phyloP scores from a whole-genome alignment of 179 eudicot species.

The Vitellaria paradoxa region DNA sequence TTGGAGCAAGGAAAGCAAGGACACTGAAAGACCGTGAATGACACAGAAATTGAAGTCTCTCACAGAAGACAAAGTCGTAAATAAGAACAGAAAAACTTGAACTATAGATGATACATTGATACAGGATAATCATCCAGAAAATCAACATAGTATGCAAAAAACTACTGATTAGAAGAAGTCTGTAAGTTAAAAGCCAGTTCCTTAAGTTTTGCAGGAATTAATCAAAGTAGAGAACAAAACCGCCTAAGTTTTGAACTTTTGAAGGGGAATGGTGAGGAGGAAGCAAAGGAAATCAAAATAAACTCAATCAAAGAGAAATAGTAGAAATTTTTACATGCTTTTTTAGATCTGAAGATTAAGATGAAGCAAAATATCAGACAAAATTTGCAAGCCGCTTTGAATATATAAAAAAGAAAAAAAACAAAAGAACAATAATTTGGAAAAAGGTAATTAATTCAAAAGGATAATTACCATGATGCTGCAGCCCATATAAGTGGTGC shows the following conservation, averaged over 20 bases:
- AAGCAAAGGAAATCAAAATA: background rate
- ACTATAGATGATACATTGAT: background rate
- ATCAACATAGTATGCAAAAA: background rate
- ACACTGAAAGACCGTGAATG: background rate
- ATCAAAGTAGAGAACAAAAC: background rate
- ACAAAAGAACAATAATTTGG: background rate
- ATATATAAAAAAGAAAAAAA: background rate
- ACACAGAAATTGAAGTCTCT: background rate
- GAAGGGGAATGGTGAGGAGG: background rate
- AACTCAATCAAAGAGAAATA: background rate
- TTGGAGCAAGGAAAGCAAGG: background rate
- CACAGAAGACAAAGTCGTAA: background rate
- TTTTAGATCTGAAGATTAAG: background rate
- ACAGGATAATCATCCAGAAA: background rate
- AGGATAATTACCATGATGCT: constrained; percentile 31
- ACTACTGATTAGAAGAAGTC: background rate
- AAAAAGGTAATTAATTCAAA: background rate
- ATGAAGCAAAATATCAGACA: background rate
- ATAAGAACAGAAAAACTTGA: background rate
- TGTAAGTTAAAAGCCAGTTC: background rate
- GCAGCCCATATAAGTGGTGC: constrained; percentile 28
- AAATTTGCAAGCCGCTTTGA: background rate
- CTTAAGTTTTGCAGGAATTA: constrained; percentile 2
- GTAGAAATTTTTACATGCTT: background rate
- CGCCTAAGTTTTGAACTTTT: background rate